Base-by-base conservation (phyloP, 352 stramenopile species). In the Phytophthora citrophthora region DNA sequence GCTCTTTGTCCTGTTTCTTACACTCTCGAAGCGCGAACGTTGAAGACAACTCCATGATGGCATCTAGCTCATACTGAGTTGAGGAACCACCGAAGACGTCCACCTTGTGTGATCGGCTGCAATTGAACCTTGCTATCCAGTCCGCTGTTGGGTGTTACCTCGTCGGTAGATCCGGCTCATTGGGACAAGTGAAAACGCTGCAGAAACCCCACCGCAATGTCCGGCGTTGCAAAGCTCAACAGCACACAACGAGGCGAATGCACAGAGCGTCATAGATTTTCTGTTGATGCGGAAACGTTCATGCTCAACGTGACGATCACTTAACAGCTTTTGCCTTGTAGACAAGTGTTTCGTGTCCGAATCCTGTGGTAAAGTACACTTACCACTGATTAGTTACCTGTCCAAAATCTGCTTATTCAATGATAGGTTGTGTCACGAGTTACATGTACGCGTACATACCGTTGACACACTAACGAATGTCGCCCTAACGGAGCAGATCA, bases 31-130 rank as follows among this genome's bases (percentile, higher is more conserved):
- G 15, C 54, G 55, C 52, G 59, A 29, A 64, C 40, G 24, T 55
- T 60, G 40, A 65, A 58, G 48, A 65, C 61, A 60, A 70, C 47
- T 61, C 31, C 41, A 54, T 65, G 61, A 65, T 56, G 40, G 36
- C 61, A 41, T 6, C 26, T 8, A 3, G 54, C 32, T 50, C 53
- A 59, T 50, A 13, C 54, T 59, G 24, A 56, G 18, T 26, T 56
- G 16, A 7, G 27, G 36, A 20, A 41, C 26, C 26, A 52, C 23
- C 15, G 24, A 39, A 40, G n/a, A 54, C 36, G 16, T 13, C 38
- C 18, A 34, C 29, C 11, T 34, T 34, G 29, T 34, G 27, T 32
- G 27, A 32, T 32, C 27, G 27, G 10, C 27, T 32, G 29, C 29
- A 34, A 34, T 34, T 34, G 29, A 34, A 38, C 23, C 44, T 4